Evolutionary conservation across 441 rosid genomes (phyloP).

Genomic region (Mallotus japonicus): DNA sequence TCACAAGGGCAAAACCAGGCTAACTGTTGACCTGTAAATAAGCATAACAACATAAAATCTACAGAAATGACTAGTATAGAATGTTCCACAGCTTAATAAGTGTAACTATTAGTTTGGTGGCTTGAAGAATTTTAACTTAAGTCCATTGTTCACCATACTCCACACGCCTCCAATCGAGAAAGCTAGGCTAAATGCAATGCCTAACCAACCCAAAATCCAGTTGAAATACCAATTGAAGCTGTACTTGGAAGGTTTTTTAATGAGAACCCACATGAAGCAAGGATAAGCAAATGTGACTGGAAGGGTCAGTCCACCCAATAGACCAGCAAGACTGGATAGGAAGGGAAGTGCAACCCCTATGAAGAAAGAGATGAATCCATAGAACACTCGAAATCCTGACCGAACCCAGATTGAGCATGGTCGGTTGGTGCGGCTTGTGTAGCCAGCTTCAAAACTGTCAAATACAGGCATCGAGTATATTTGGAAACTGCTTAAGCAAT

Average conservation of each 20-base stretch:
- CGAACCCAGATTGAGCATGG: slow-evolving; percentile 96
- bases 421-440: slow-evolving; percentile 85
- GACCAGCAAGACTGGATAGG: slow-evolving; percentile 83
- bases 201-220: slow-evolving; percentile 92
- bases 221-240: slow-evolving; percentile 94
- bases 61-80: not conserved
- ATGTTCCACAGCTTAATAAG: not conserved
- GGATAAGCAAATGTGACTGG: slow-evolving; percentile 95
- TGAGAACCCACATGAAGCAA: slow-evolving; percentile 97
- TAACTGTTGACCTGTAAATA: not conserved
- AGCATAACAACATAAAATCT: slow-evolving; percentile 7
- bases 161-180: slow-evolving; percentile 87
- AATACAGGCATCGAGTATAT: slow-evolving; percentile 94
- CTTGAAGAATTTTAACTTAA: slow-evolving; percentile 81
- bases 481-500: slow-evolving; percentile 89
- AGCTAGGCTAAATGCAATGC: slow-evolving; percentile 82
- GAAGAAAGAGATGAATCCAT: slow-evolving; percentile 75
- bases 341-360: slow-evolving; percentile 91
- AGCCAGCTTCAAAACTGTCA: slow-evolving; percentile 93
- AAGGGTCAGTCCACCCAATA: slow-evolving; percentile 85
- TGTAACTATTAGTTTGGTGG: slow-evolving; percentile 35
- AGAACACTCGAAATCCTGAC: slow-evolving; percentile 86
- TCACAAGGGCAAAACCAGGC: not conserved
- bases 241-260: slow-evolving; percentile 69
- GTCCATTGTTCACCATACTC: slow-evolving; percentile 85